Base-by-base conservation (phyloP, 2,329 filamentous ascomycete species). In the Tolypocladium tundrense region DNA sequence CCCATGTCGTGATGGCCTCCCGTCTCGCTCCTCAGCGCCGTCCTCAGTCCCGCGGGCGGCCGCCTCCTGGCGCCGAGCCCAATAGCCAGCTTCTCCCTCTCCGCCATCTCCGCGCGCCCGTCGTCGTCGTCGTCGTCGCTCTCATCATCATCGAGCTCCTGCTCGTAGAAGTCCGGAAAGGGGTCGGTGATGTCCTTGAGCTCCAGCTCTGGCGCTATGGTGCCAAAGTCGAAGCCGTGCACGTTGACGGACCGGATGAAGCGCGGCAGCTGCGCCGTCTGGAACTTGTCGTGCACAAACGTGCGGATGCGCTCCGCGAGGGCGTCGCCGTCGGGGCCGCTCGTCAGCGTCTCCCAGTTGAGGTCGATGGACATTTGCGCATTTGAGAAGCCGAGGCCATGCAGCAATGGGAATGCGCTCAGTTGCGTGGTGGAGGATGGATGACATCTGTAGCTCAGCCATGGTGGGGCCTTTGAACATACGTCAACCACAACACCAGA, bases 101-200 rank as follows among this genome's bases (percentile, higher is more conserved):
- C 55, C 21, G 66, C 63, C 7, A 72, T 67, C 19, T 75, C 73
- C n/a, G 73, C 73, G 1, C 70, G 70, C 27, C 27, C 27, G 3
- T 69, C 72, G 3, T 70, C 67, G 8, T 69, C 70, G 0, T 66
- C 67, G 0, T 72, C 70, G 2, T 75, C 75, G 3, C 73, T 75
- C 3, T 76, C 75, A 2, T 79, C 78, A 3, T 76, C 78, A 14
- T 85, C 81, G 42, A 85, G 77, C 33, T 88, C 85, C 64, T 90
- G 86, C 66, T 97, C 94, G 77, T 99, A 99, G 69, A 99, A 99
- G 67, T 99, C 94, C 0, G 91, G 87, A 59, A 97, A 81, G 2
- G 94, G 94, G 70, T 99, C 92, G 65, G 93, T 95, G 60, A 99
- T 92, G 72, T 97, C 94, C 74, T 97, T 97, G 67, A 99, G 87